A percentile compares a stretch with the other conserved stretches of the same genome.
Conservation (phyloP, 228 moss, liverwort and hornwort species). For the Sphagnum fallax region DNA sequence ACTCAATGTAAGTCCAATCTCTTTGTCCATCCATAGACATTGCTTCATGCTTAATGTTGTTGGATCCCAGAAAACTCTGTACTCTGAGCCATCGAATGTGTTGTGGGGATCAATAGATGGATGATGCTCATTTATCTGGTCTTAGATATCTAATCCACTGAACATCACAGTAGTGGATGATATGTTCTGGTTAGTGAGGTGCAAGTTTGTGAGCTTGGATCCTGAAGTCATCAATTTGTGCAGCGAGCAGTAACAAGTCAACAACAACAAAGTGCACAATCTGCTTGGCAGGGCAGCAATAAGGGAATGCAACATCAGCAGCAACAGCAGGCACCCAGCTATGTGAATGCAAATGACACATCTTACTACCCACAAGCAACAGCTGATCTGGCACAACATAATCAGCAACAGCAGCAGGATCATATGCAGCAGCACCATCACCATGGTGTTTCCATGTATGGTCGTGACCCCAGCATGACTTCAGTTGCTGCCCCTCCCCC, state of each 20-base stretch:
- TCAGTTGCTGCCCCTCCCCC: slow-evolving; percentile 93
- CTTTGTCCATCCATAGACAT: no score
- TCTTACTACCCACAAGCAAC: slow-evolving; percentile 48
- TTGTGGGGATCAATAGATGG: no score
- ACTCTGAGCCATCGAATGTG: no score
- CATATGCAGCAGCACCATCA: slow-evolving; percentile 62
- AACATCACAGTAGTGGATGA: no score
- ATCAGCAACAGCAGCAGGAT: slow-evolving; percentile 38
- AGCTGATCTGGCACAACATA: slow-evolving; percentile 30
- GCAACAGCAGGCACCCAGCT: slow-evolving; percentile 56
- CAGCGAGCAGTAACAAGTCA: slow-evolving; percentile 55
- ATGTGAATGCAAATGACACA: slow-evolving; percentile 34
- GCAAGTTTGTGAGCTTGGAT: no score
- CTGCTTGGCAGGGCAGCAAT: slow-evolving; percentile 49
- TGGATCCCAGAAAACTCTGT: no score
- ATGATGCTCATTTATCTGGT: no score
- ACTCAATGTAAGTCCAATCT: slow-evolving; percentile 42
- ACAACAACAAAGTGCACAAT: slow-evolving; percentile 48
- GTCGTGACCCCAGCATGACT: slow-evolving; percentile 86
- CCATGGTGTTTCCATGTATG: slow-evolving; percentile 92
- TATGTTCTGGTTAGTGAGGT: no score
- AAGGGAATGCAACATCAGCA: slow-evolving; percentile 31
- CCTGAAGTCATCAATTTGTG: no score
- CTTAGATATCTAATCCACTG: no score
- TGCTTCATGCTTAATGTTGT: no score